These are phyloP conservation scores for Cryptococcus sp. DNA, from an alignment of 1,284 basidiomycete species.

Conservation along the genomic window DNA sequence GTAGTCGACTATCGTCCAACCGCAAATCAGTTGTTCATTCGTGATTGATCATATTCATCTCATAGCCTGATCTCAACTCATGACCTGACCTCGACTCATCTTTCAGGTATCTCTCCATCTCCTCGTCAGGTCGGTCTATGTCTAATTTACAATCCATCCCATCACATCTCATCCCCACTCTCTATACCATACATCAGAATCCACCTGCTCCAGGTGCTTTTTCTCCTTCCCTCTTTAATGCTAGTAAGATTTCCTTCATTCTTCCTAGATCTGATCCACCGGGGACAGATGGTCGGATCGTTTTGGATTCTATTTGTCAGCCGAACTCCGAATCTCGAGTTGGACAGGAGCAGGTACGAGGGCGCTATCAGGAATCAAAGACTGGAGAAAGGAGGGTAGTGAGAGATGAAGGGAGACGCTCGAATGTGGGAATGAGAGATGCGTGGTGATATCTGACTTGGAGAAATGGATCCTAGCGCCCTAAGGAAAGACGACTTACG, in stretches of 20 bases:
- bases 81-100: not conserved
- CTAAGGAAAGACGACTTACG: conserved; percentile 51
- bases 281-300: conserved; percentile 77
- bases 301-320: conserved; percentile 67
- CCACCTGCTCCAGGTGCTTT: conserved; percentile 86
- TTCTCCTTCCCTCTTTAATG: conserved; percentile 81
- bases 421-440: not conserved
- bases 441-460: not conserved
- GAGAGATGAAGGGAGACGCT: not conserved
- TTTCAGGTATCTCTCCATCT: not conserved
- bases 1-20: not conserved
- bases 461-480: not conserved
- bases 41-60: not conserved
- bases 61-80: no score
- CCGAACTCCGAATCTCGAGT: no score
- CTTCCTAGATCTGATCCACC: conserved; percentile 83
- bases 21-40: not conserved
- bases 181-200: conserved; percentile 54
- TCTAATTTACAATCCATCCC: not conserved
- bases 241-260: conserved; percentile 85
- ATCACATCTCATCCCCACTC: not conserved
- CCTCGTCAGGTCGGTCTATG: not conserved
- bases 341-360: no score
- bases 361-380: no score
- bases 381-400: no score